phyloP scores from a whole-genome alignment of 441 rosid genomes.

The Euphorbia corollata region DNA sequence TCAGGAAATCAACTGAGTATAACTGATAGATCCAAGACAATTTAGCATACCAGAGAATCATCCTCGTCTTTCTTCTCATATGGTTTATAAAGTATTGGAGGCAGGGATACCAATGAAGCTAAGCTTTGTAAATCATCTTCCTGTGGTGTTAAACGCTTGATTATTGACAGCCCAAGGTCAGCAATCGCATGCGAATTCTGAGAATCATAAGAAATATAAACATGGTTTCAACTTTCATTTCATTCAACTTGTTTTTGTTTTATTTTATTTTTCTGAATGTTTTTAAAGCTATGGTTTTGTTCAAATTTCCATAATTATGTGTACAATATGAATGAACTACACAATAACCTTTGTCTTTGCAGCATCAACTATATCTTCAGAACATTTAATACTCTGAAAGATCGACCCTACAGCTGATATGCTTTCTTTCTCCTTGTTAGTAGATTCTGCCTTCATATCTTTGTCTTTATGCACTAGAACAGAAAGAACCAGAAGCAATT shows the following conservation, averaged over 20 bases:
- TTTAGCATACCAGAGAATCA: constrained; percentile 44
- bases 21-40: neutral
- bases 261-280: neutral
- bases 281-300: constrained; percentile 9
- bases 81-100: constrained; percentile 57
- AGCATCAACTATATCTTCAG: constrained; percentile 70
- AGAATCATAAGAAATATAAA: constrained; percentile 16
- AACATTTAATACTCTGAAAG: constrained; percentile 62
- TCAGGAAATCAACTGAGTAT: neutral
- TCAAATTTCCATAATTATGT: neutral
- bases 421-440: constrained; percentile 50
- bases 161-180: constrained; percentile 80
- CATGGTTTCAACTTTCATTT: neutral
- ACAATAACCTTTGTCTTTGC: constrained; percentile 69
- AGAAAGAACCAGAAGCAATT: constrained; percentile 61
- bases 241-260: neutral
- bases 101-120: constrained; percentile 47
- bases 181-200: constrained; percentile 93
- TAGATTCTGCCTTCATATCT: constrained; percentile 65
- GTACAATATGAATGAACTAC: constrained; percentile 2
- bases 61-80: constrained; percentile 53
- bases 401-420: constrained; percentile 46
- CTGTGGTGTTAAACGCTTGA: constrained; percentile 49
- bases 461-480: constrained; percentile 77
- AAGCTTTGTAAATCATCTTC: constrained; percentile 40